These are phyloP conservation scores for Pseudogymnoascus sp. DNA, from an alignment of 2,329 filamentous ascomycete species.

Conservation along the genomic window DNA sequence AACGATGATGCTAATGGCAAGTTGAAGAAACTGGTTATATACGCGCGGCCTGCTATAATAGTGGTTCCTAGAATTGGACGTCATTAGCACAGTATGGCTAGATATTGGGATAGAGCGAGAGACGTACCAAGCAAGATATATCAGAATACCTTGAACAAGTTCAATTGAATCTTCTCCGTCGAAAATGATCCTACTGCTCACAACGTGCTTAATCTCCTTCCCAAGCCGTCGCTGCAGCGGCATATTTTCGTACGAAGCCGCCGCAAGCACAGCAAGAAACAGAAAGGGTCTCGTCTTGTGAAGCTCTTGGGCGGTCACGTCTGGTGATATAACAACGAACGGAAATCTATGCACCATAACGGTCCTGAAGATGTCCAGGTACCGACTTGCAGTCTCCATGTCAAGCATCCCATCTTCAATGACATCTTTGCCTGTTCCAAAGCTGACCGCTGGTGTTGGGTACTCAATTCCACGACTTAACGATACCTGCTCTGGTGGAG, in stretches of 20 bases:
- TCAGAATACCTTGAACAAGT: neutral
- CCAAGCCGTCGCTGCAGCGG: constrained; percentile 28
- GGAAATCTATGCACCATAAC: constrained; percentile 31
- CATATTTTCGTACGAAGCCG: constrained; percentile 26
- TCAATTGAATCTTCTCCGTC: constrained; percentile 9
- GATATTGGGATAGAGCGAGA: neutral
- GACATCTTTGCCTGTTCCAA: neutral
- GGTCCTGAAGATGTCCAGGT: constrained; percentile 18
- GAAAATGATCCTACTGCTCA: constrained; percentile 21
- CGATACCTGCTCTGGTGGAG: neutral
- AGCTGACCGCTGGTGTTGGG: neutral
- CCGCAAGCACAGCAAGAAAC: constrained; percentile 4
- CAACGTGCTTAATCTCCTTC: constrained; percentile 25
- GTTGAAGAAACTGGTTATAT: neutral
- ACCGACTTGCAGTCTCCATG: neutral
- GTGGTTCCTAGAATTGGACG: neutral
- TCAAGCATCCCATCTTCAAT: neutral
- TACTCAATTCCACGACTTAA: neutral
- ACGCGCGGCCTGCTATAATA: neutral
- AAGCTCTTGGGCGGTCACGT: constrained; percentile 22
- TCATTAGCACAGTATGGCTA: neutral
- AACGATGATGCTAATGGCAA: constrained; percentile 1
- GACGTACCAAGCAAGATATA: neutral
- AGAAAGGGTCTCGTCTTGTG: constrained; percentile 14
- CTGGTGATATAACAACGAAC: constrained; percentile 27